These are phyloP conservation scores for Ambrosia trifida DNA, from an alignment of 129 eudicot genomes.

Conservation along the genomic window DNA sequence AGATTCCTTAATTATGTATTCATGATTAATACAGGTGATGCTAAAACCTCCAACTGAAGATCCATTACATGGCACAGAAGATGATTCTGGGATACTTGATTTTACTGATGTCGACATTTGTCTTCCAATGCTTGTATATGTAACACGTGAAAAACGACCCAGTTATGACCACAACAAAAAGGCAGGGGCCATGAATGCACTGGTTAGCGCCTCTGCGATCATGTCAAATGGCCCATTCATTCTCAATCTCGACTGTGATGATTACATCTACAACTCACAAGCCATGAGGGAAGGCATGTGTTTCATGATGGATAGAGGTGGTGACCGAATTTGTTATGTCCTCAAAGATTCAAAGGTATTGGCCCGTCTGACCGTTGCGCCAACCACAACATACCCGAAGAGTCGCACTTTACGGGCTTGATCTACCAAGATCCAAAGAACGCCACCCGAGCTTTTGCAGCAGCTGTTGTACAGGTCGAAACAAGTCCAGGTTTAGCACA, in stretches of 20 bases:
- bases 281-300: constrained; percentile 94
- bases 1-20: constrained; percentile 14
- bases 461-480: constrained; percentile 62
- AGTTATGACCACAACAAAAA: constrained; percentile 87
- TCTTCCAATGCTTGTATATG: constrained; percentile 82
- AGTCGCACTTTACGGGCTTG: constrained; percentile 73
- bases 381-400: constrained; percentile 72
- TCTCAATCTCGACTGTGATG: constrained; percentile 86
- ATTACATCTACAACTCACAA: constrained; percentile 78
- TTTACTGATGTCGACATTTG: constrained; percentile 71
- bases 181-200: constrained; percentile 90
- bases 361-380: constrained; percentile 84
- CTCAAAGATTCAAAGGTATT: constrained; percentile 81
- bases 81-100: constrained; percentile 60
- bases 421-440: constrained; percentile 70
- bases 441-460: constrained; percentile 58
- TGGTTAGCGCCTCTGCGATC: constrained; percentile 84
- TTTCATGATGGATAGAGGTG: constrained; percentile 93
- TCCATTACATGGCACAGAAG: constrained; percentile 55
- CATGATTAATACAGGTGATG: constrained; percentile 69
- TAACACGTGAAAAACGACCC: constrained; percentile 83
- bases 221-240: constrained; percentile 87
- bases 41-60: constrained; percentile 92
- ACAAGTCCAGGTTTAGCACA: constrained; percentile 39
- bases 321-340: constrained; percentile 79